Evolutionary conservation across 352 stramenopile genomes (phyloP), one percentile per base, ranked within the genome.

Genomic region (Globisporangium barbulae): DNA sequence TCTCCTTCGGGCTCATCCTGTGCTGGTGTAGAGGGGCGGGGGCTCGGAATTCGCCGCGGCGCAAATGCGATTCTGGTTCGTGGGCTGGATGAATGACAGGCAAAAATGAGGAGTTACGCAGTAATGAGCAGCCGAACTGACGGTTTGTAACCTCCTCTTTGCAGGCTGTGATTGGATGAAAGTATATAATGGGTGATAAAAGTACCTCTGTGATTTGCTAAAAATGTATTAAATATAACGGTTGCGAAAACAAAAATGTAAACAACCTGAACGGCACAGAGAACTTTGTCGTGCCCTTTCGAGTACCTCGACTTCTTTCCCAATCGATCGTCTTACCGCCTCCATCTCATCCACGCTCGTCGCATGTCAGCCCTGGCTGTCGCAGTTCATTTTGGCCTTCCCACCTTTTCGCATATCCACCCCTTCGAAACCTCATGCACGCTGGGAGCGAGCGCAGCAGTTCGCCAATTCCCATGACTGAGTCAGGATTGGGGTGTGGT

Each of bases 1-100:
- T 61, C 54, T 61, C 54, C 28, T 37, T 61, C 17, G 54, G 54
- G 22, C 54, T 61, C 54, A 61, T 61, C 9, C 17, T 30, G 22
- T 13, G n/a, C 17, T 28, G 30, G 17, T 6, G 17, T 17, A 25
- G 48, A 17, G n/a, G 53, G 30, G 30, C 17, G 21, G 5, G 33
- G 17, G n/a, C 12, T 41, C 37, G 37, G 22, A 61, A 61, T 19
- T 52, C 37, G 37, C 13, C 28, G 25, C 21, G 12, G 25, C 25
- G 48, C 21, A 25, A 59, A 59, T 35, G 35, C 35, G 35, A 45
- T 59, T 37, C 22, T 61, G 6, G 1, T 52, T 60, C 13, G 6
- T 28, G 15, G 21, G 5, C 3, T 12, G 19, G 49, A 37, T 44
- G 9, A 12, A 21, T 47, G 41, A 22, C 15, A 47, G 15, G 41